Evolutionary conservation across 1,284 basidiomycete genomes (phyloP), one percentile per base, ranked within the genome.

Genomic region (Fomitopsis palustris): DNA sequence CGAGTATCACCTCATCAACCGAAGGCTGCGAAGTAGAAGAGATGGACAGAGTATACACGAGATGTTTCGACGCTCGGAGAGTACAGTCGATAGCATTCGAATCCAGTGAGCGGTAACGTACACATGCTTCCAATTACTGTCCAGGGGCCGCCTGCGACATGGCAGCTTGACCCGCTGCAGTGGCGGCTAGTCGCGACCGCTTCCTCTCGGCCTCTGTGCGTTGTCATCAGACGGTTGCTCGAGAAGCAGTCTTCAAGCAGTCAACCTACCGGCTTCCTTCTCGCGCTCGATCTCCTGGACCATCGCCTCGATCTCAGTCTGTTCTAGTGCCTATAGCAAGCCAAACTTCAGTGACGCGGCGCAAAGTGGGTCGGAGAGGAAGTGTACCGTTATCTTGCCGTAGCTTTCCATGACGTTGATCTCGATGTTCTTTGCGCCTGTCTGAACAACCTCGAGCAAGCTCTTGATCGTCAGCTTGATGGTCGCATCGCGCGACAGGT

Each of bases 351-450:
- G 54, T 53, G 25, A 63, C 43, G 52, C 55, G 54, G 17, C n/a
- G 16, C 12, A 45, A 7, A 29, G 7, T 38, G 7, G 53, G 47
- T 14, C 39, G 6, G 51, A 52, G 19, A 16, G 41, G 17, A 23
- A 19, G 79, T 90, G 69, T 68, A 96, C 95, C 56, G 92, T 92
- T 57, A 96, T 85, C 74, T 94, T 91, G 61, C 92, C 92, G 72
- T 93, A 96, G 61, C 88, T 86, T 74, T 96, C 94, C 93, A 98
- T 96, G 53, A 98, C 92, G 65, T 91, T 95, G 66, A 98, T 93
- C 73, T 98, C 95, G 65, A 98, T 98, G 75, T 98, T 99, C 83
- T 99, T 99, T 3, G 97, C 97, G 25, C 97, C 97, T 1, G 97
- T 98, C 78, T 99, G 97, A 2, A 99, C 97, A 29, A 99, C 96